Evolutionary conservation across 345 rosid genomes (phyloP).

Genomic region (Erucastrum elatum): DNA sequence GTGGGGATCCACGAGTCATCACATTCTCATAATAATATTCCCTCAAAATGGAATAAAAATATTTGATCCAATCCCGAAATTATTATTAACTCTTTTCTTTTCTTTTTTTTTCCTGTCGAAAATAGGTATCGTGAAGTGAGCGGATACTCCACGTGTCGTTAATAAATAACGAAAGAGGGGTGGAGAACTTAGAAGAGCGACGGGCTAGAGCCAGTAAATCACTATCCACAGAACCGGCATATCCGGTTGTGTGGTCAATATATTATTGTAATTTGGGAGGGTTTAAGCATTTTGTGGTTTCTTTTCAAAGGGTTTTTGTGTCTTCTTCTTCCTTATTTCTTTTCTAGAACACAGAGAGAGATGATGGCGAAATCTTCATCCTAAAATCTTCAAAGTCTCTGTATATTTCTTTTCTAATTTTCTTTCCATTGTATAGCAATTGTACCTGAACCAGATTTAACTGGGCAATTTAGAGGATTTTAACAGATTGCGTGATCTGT

Average conservation of each 20-base stretch:
- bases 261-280: constrained; percentile 39
- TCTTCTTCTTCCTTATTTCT: constrained; percentile 26
- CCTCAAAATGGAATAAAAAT: constrained; percentile 12
- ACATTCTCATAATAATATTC: constrained; percentile 23
- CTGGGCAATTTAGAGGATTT: constrained; percentile 4
- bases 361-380: constrained; percentile 6
- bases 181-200: not conserved
- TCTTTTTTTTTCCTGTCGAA: not conserved
- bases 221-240: not conserved
- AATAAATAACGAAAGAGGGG: not conserved
- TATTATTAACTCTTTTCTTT: not conserved
- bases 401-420: not conserved
- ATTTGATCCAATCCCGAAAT: constrained; percentile 29
- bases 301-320: constrained; percentile 49
- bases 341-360: constrained; percentile 32
- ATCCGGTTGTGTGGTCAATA: not conserved
- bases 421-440: not conserved
- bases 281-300: constrained; percentile 57
- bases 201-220: constrained; percentile 21
- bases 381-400: constrained; percentile 5
- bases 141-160: constrained; percentile 50
- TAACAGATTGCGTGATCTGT: constrained; percentile 23
- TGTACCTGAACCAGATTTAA: constrained; percentile 14
- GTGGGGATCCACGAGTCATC: constrained; percentile 20
- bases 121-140: constrained; percentile 34